These are phyloP conservation scores for Nevesoporus exiguus DNA, from an alignment of 768 basidiomycete species.

Conservation along the genomic window DNA sequence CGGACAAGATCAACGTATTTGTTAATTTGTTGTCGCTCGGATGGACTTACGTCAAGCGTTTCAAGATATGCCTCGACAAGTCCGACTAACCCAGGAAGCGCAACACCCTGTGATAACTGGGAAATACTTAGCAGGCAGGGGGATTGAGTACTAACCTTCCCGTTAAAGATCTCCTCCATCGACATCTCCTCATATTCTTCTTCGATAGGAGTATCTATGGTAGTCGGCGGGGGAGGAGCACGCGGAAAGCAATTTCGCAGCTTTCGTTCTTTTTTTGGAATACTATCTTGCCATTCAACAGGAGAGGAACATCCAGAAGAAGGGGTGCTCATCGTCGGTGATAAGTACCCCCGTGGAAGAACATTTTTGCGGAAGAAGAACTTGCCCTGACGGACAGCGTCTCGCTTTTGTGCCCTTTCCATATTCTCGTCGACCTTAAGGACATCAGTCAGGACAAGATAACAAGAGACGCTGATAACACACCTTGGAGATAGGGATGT, in stretches of 20 bases:
- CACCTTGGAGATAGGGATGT: constrained; percentile 96
- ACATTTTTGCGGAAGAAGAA: constrained; percentile 92
- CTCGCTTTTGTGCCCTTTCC: constrained; percentile 80
- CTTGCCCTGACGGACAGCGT: constrained; percentile 67
- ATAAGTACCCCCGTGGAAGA: constrained; percentile 50
- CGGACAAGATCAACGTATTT: constrained; percentile 80
- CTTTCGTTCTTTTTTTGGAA: constrained; percentile 56
- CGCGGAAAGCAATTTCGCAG: constrained; percentile 71
- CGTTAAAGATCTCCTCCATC: constrained; percentile 89
- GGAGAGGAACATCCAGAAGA: constrained; percentile 39
- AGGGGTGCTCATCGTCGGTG: constrained; percentile 38
- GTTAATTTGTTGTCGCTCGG: constrained; percentile 58
- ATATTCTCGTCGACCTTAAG: constrained; percentile 95
- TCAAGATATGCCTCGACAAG: constrained; percentile 83
- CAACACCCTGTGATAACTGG: constrained; percentile 42
- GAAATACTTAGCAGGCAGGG: not conserved
- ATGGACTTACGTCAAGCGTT: constrained; percentile 71
- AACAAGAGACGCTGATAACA: not conserved
- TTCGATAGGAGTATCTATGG: constrained; percentile 54
- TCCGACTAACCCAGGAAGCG: constrained; percentile 78
- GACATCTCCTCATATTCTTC: constrained; percentile 93
- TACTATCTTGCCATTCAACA: constrained; percentile 32
- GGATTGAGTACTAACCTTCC: constrained; percentile 54
- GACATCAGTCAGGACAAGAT: not conserved
- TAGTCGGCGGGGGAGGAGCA: constrained; percentile 43